Conservation (phyloP, 140 eudicot genomes). For the Cichorium intybus region DNA sequence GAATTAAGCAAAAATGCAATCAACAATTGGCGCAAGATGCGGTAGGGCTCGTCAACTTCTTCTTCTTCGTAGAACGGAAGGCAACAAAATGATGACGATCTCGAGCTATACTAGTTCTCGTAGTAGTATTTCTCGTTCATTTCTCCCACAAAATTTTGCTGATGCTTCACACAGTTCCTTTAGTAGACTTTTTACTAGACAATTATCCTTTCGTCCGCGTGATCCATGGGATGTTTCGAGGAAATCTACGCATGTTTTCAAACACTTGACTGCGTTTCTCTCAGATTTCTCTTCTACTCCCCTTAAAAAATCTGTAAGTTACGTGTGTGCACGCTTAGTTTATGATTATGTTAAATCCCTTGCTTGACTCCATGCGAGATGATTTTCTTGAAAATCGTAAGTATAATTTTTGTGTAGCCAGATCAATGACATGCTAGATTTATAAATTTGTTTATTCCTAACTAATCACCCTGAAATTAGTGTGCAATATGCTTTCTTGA, state of each 20-base stretch:
- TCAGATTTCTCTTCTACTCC: slow-evolving; percentile 45
- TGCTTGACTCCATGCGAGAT: not conserved
- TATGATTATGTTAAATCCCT: not conserved
- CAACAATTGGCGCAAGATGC: slow-evolving; percentile 34
- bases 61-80: slow-evolving; percentile 12
- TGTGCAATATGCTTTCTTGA: not conserved
- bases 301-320: slow-evolving; percentile 42
- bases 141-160: not conserved
- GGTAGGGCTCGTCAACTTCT: slow-evolving; percentile 25
- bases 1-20: slow-evolving; percentile 35
- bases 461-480: not conserved
- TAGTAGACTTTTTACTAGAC: slow-evolving; percentile 8
- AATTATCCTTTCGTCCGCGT: slow-evolving; percentile 14
- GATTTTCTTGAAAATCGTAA: not conserved
- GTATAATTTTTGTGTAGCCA: slow-evolving; percentile 2
- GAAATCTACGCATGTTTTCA: slow-evolving; percentile 27
- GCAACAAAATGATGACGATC: slow-evolving; percentile 9
- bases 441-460: not conserved
- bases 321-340: not conserved
- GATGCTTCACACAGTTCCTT: slow-evolving; percentile 16
- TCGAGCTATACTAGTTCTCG: slow-evolving; percentile 19
- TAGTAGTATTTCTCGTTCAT: slow-evolving; percentile 8
- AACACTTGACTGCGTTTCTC: slow-evolving; percentile 38
- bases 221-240: slow-evolving; percentile 40
- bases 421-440: slow-evolving; percentile 5